These are phyloP conservation scores for Lactarius hengduanensis DNA, from an alignment of 768 basidiomycete species.

Conservation along the genomic window DNA sequence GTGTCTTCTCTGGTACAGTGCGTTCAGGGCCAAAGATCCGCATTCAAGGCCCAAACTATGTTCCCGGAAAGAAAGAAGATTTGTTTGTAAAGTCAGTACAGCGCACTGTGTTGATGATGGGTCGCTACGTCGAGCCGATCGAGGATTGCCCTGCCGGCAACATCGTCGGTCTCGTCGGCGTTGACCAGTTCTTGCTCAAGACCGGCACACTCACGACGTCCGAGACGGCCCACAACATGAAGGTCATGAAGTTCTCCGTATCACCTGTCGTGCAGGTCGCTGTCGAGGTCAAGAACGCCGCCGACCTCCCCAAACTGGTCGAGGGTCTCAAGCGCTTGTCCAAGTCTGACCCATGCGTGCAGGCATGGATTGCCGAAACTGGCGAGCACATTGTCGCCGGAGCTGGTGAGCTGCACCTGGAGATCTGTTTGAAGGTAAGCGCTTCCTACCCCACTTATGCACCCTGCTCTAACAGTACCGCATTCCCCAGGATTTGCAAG, in stretches of 20 bases:
- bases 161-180: constrained; percentile 98
- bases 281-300: constrained; percentile 99
- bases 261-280: constrained; percentile 99
- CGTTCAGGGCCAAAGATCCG: constrained; percentile 97
- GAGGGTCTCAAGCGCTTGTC: constrained; percentile 99
- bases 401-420: constrained; percentile 98
- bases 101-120: constrained; percentile 99
- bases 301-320: constrained; percentile 98
- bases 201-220: constrained; percentile 96
- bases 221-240: constrained; percentile 99
- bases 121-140: constrained; percentile 96
- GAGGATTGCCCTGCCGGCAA: constrained; percentile 99
- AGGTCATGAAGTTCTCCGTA: constrained; percentile 99
- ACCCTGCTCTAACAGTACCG: constrained; percentile 1
- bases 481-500: constrained; percentile 84
- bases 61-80: constrained; percentile 99
- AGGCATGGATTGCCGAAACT: constrained; percentile 86
- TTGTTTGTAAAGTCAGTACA: constrained; percentile 97
- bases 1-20: constrained; percentile 99
- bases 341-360: constrained; percentile 99
- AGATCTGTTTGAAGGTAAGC: constrained; percentile 94
- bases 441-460: background rate
- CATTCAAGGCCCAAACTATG: constrained; percentile 98
- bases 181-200: constrained; percentile 99
- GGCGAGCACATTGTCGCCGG: constrained; percentile 99